phyloP scores from a whole-genome alignment of 2,329 filamentous ascomycete species.

The Tympanopsis confertula region DNA sequence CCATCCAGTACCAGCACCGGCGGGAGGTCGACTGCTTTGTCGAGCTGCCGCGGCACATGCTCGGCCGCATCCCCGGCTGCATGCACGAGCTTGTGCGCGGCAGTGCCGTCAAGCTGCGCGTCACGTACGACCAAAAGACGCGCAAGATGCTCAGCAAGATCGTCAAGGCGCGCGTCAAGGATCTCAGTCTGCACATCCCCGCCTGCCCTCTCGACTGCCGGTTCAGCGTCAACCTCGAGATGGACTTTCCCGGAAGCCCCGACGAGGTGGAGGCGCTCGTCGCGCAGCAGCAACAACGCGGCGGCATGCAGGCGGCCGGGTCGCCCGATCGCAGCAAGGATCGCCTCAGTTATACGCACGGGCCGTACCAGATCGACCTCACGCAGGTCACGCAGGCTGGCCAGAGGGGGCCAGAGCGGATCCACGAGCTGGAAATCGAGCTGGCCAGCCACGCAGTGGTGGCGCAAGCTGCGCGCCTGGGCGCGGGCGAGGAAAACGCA shows the following conservation, averaged over 20 bases:
- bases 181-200: constrained; percentile 80
- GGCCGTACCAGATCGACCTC: constrained; percentile 79
- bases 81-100: constrained; percentile 20
- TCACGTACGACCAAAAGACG: constrained; percentile 67
- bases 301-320: constrained; percentile 22
- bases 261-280: constrained; percentile 32
- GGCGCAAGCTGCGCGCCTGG: constrained; percentile 49
- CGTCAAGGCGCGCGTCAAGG: constrained; percentile 77
- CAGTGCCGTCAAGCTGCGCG: constrained; percentile 52
- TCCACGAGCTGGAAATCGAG: constrained; percentile 73
- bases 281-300: constrained; percentile 22
- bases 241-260: constrained; percentile 65
- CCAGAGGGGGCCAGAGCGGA: constrained; percentile 7
- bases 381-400: constrained; percentile 65
- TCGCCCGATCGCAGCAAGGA: constrained; percentile 69
- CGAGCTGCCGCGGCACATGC: constrained; percentile 51
- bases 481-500: constrained; percentile 37
- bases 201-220: constrained; percentile 73
- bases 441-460: constrained; percentile 51
- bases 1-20: constrained; percentile 70
- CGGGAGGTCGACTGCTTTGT: constrained; percentile 77
- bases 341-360: constrained; percentile 78
- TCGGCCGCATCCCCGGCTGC: constrained; percentile 50
- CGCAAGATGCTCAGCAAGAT: constrained; percentile 67
- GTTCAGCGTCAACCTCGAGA: constrained; percentile 89